A percentile compares a stretch with the other conserved stretches of the same genome.
Conservation (phyloP, 768 basidiomycete genomes). For the Cyathus striatus region DNA sequence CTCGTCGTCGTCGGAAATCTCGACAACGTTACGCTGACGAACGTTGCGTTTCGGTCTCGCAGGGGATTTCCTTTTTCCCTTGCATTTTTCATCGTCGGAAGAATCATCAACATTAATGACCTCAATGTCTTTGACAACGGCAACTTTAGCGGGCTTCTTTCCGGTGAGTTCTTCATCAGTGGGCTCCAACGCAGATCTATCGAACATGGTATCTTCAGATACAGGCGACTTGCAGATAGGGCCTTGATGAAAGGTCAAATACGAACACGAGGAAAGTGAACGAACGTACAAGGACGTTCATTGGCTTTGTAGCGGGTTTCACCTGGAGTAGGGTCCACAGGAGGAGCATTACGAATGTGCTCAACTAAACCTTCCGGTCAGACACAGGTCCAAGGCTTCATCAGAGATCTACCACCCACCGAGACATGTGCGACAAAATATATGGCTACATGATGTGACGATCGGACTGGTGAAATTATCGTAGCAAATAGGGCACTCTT, state of each 20-base stretch:
- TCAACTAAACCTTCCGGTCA: slow-evolving; percentile 26
- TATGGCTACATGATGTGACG: slow-evolving; percentile 55
- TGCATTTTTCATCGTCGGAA: slow-evolving; percentile 16
- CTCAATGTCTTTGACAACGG: slow-evolving; percentile 12
- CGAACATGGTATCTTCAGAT: slow-evolving; percentile 42
- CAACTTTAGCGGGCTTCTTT: slow-evolving; percentile 15
- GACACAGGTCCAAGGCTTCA: too few relatives aligned
- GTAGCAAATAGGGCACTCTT: slow-evolving; percentile 67
- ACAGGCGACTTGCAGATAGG: slow-evolving; percentile 59
- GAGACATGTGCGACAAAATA: slow-evolving; percentile 61
- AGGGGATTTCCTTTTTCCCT: slow-evolving; percentile 22
- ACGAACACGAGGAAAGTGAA: background rate
- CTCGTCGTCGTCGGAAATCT: slow-evolving; percentile 27
- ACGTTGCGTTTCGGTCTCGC: slow-evolving; percentile 11
- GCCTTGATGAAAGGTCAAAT: slow-evolving; percentile 23
- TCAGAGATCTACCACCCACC: too few relatives aligned
- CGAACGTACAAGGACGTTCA: slow-evolving; percentile 46
- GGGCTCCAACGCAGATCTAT: slow-evolving; percentile 57
- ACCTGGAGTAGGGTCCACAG: slow-evolving; percentile 25
- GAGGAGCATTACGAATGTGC: slow-evolving; percentile 32
- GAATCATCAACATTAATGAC: slow-evolving; percentile 5
- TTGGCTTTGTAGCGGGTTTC: slow-evolving; percentile 27
- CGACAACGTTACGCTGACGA: slow-evolving; percentile 12
- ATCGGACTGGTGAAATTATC: slow-evolving; percentile 50
- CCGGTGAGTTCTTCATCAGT: slow-evolving; percentile 37